Base-by-base conservation (phyloP, 768 basidiomycete species). In the Suillus fuscotomentosus region DNA sequence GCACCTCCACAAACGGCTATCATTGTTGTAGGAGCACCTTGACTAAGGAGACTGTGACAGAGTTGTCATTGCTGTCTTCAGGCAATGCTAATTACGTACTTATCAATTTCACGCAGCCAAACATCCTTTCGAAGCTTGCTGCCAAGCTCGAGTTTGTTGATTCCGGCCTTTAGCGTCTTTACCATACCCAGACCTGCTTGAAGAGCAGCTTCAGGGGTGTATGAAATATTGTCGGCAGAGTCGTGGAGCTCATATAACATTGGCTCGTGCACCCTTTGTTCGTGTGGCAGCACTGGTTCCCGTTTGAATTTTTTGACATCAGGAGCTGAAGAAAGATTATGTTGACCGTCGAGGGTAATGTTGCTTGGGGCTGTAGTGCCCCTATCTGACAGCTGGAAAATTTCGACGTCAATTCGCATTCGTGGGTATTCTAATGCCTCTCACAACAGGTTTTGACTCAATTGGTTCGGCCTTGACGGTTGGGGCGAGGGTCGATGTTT, bases 1-100 rank as follows among this genome's bases (percentile, higher is more conserved):
- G 56, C 71, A 84, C 85, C 86, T 54, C 87, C 87, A 64, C 87
- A 88, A 8, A 89, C 81, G n/a, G 87, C 86, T 64, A 88, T 87
- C 67, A 88, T 74, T 15, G 85, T 88, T 13, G 80, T 83, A 2
- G 87, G 87, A 2, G 81, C 73, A 2, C 81, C 81, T 69, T 86
- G 84, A 43, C 71, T 71, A 63, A 80, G 71, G 6, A 87, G 78
- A 66, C 87, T 88, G 48, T 3, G 39, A 60, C 48, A n/a, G 22
- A 31, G 11, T 34, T 47, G 48, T 10, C 4, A 38, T 38, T 5
- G 10, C 4, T 34, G 3, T 6, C 48, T 24, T 43, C 27, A n/a
- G 14, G 27, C 22, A 34, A 34, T 22, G 42, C 27, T 20, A 8
- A 34, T 50, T 20, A 39, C 38, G 8, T 66, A 86, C 86, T 75